phyloP scores from a whole-genome alignment of 1,139 yeast species.

The Yamadazyma sp. region DNA sequence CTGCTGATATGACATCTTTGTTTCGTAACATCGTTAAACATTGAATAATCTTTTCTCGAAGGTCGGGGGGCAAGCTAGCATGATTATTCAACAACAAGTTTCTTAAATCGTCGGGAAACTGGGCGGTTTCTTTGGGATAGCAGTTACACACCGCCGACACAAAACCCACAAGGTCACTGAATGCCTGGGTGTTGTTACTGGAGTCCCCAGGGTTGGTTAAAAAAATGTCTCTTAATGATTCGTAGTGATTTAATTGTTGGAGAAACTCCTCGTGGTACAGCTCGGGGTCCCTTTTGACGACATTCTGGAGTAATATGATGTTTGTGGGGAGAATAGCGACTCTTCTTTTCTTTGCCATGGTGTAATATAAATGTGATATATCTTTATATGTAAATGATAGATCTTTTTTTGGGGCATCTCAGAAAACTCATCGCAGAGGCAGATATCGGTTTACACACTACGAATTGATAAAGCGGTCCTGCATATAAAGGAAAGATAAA shows the following conservation, averaged over 20 bases:
- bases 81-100: slow-evolving; percentile 71
- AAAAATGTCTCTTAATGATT: slow-evolving; percentile 84
- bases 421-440: slow-evolving; percentile 6
- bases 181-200: slow-evolving; percentile 66
- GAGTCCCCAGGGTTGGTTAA: slow-evolving; percentile 53
- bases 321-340: slow-evolving; percentile 91
- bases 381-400: slow-evolving; percentile 39
- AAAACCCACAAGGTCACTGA: slow-evolving; percentile 83
- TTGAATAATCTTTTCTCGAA: slow-evolving; percentile 89
- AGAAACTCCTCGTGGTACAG: slow-evolving; percentile 91
- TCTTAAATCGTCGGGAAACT: slow-evolving; percentile 79
- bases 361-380: slow-evolving; percentile 3
- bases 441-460: too few species aligned
- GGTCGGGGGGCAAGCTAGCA: slow-evolving; percentile 75
- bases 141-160: slow-evolving; percentile 89
- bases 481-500: too few species aligned
- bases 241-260: slow-evolving; percentile 90
- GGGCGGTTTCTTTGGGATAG: slow-evolving; percentile 83
- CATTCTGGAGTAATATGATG: slow-evolving; percentile 84
- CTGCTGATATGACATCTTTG: slow-evolving; percentile 79
- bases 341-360: slow-evolving; percentile 84
- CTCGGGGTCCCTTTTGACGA: slow-evolving; percentile 89
- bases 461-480: too few species aligned
- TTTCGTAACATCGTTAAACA: slow-evolving; percentile 88
- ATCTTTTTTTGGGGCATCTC: slow-evolving; percentile 83